Base-by-base conservation (phyloP, 768 basidiomycete genomes). In the Pisolithus sp. region DNA sequence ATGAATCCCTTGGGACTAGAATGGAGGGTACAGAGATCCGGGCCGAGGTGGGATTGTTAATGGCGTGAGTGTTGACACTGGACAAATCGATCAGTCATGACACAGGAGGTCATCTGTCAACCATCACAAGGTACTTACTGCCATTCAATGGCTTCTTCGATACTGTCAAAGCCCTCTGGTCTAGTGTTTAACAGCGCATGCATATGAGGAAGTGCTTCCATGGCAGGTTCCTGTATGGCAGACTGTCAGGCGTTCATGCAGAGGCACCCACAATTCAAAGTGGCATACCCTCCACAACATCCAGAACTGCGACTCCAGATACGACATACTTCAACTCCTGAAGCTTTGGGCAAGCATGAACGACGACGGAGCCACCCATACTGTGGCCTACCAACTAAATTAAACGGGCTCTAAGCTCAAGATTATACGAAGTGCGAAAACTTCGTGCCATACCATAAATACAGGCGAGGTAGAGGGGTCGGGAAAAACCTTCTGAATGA, bases 191-290 rank as follows among this genome's bases (percentile, higher is more conserved):
- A 77, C 34, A 98, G 80, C 39, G 76, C 82, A 53, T 89, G 83
- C 96, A 99, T 99, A 59, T 89, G 81, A 0, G 92, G 90, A 12
- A 99, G 77, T 1, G 93, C 92, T 42, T 97, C 96, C 28, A 97
- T 73, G 0, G 96, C 94, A 23, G n/a, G 93, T 89, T 12, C 94
- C 93, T 93, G 62, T 6, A 42, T 38, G 10, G 17, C 17, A 42
- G 24, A 2, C 28, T 23, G 44, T 38, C 20, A 51, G 39, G 2
- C 10, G 40, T 3, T 9, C 4, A 12, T 18, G 21, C 3, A 26
- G 8, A n/a, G 47, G 3, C 3, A 6, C 4, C 5, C 20, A 2
- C 2, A 26, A 30, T 7, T 24, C 3, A 10, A 2, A 39, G 18
- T 23, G 21, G 53, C 65, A n/a, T 42, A 89, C 92, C 91, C 73